These are phyloP conservation scores for Eucalyptus pauciflora DNA, from an alignment of 345 rosid species.

Conservation along the genomic window DNA sequence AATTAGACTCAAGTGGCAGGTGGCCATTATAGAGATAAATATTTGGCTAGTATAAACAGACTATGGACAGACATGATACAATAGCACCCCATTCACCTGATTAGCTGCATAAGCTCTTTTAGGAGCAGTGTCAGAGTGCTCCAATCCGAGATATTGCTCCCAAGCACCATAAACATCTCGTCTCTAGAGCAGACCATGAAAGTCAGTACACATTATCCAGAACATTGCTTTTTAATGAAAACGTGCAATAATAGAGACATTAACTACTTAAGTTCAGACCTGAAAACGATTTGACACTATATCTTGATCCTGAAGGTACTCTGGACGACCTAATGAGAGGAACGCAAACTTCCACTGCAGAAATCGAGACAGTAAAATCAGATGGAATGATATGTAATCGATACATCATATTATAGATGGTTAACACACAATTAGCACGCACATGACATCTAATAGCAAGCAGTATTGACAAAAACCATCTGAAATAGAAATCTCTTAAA, in stretches of 20 bases:
- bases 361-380: not conserved
- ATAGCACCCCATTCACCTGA: slow-evolving; percentile 36
- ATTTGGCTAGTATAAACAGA: not conserved
- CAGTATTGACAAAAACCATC: not conserved
- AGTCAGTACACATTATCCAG: not conserved
- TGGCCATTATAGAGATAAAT: not conserved
- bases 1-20: not conserved
- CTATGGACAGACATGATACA: not conserved
- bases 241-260: not conserved
- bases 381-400: not conserved
- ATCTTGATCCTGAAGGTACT: slow-evolving; percentile 81
- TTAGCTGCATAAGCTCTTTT: slow-evolving; percentile 63
- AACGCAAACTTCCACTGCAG: slow-evolving; percentile 93
- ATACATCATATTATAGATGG: not conserved
- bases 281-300: slow-evolving; percentile 74
- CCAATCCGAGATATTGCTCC: slow-evolving; percentile 97
- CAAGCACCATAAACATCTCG: slow-evolving; percentile 90
- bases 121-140: slow-evolving; percentile 76
- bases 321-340: slow-evolving; percentile 81
- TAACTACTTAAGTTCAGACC: slow-evolving; percentile 17
- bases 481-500: not conserved
- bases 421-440: not conserved
- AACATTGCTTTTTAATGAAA: not conserved
- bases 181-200: slow-evolving; percentile 25
- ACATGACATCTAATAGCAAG: not conserved